phyloP scores from a whole-genome alignment of 306 rosid genomes.

The Quercus suber region DNA sequence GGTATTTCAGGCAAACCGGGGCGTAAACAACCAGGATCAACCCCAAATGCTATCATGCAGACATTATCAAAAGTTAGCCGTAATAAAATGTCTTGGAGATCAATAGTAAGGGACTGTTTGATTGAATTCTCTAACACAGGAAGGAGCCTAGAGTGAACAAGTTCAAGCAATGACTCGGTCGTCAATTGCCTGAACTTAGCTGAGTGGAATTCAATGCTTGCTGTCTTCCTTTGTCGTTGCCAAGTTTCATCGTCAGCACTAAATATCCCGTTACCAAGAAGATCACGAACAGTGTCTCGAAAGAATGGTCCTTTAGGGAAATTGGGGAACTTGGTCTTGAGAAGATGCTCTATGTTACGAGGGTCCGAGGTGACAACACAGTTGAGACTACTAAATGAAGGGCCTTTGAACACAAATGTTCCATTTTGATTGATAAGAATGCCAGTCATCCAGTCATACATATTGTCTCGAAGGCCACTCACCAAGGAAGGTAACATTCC shows the following conservation, averaged over 20 bases:
- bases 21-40: slow-evolving; percentile 77
- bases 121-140: slow-evolving; percentile 48
- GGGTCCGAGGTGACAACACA: slow-evolving; percentile 76
- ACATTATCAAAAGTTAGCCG: slow-evolving; percentile 87
- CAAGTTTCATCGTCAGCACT: slow-evolving; percentile 74
- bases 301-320: slow-evolving; percentile 83
- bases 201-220: slow-evolving; percentile 88
- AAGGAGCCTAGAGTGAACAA: slow-evolving; percentile 65
- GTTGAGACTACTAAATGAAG: slow-evolving; percentile 63
- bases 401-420: slow-evolving; percentile 68
- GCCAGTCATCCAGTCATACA: slow-evolving; percentile 69
- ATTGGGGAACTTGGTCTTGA: slow-evolving; percentile 63
- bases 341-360: slow-evolving; percentile 76
- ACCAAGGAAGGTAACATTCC: slow-evolving; percentile 84
- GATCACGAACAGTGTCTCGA: slow-evolving; percentile 57
- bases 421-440: slow-evolving; percentile 46
- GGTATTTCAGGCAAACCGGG: slow-evolving; percentile 57
- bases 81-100: slow-evolving; percentile 75
- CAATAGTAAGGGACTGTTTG: slow-evolving; percentile 26
- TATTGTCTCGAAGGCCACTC: slow-evolving; percentile 31
- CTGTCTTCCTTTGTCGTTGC: slow-evolving; percentile 81
- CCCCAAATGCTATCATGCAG: slow-evolving; percentile 92
- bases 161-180: slow-evolving; percentile 50
- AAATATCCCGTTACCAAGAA: slow-evolving; percentile 84
- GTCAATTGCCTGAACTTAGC: slow-evolving; percentile 64